Percentiles rank a stretch among this genome's conserved stretches.
These are phyloP conservation scores for Kluyveromyces sp. DNA, from an alignment of 1,139 yeast species.

Conservation along the genomic window DNA sequence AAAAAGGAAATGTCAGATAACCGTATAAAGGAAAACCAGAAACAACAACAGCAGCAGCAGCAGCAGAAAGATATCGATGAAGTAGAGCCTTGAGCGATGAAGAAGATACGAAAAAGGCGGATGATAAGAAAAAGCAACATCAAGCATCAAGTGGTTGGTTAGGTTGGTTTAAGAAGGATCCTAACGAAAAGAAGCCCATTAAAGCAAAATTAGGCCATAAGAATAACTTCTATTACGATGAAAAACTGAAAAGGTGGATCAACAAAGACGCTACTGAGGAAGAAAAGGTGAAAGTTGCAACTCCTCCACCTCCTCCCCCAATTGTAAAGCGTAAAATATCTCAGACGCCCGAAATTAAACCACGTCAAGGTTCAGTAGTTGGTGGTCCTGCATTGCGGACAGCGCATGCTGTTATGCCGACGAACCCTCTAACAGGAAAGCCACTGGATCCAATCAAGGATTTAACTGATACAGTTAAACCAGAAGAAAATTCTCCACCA, in stretches of 20 bases:
- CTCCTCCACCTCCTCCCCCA: slow-evolving; percentile 74
- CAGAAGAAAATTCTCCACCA: slow-evolving; percentile 12
- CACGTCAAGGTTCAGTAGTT: slow-evolving; percentile 29
- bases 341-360: slow-evolving; percentile 30
- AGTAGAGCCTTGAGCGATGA: slow-evolving; percentile 12
- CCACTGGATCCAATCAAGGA: slow-evolving; percentile 16
- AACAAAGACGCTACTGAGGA: slow-evolving; percentile 62
- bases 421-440: slow-evolving; percentile 23
- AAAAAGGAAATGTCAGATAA: slow-evolving; percentile 9
- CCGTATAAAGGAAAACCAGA: slow-evolving; percentile 9
- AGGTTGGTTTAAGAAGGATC: slow-evolving; percentile 38
- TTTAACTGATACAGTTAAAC: slow-evolving; percentile 7
- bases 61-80: slow-evolving; percentile 12
- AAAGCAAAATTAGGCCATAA: slow-evolving; percentile 84
- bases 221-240: slow-evolving; percentile 71
- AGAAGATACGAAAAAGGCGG: slow-evolving; percentile 16
- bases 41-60: background rate
- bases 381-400: slow-evolving; percentile 21
- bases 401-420: slow-evolving; percentile 23
- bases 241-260: slow-evolving; percentile 80
- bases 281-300: slow-evolving; percentile 53
- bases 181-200: slow-evolving; percentile 64
- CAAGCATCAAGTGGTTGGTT: slow-evolving; percentile 37
- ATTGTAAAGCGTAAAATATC: slow-evolving; percentile 35
- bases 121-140: slow-evolving; percentile 15